Conservation (phyloP, 305 asterid genomes). For the Stenogyne calaminthoides region DNA sequence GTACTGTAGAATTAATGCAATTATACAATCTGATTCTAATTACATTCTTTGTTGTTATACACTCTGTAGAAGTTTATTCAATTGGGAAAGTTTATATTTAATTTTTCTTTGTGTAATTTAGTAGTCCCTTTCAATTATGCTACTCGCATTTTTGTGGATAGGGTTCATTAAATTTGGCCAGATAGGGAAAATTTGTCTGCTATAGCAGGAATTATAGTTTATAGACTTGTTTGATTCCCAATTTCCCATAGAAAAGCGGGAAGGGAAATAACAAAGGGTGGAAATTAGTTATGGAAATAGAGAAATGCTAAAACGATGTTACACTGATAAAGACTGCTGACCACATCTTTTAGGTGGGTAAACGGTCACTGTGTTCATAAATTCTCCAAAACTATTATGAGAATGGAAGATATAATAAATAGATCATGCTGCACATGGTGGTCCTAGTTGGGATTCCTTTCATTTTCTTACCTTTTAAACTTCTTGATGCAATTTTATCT, state of each 20-base stretch:
- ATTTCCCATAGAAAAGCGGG: constrained; percentile 2
- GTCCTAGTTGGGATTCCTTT: constrained; percentile 31
- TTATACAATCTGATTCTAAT: not conserved
- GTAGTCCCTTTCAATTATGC: not conserved
- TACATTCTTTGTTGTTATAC: not conserved
- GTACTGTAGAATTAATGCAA: not conserved
- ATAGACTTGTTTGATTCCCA: not conserved
- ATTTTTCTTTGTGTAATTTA: not conserved
- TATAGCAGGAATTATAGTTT: not conserved
- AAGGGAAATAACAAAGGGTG: not conserved
- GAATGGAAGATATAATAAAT: constrained; percentile 24
- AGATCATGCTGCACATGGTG: constrained; percentile 39
- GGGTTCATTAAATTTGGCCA: not conserved
- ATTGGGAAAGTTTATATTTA: not conserved
- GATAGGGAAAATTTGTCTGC: constrained; percentile 1
- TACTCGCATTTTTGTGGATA: constrained; percentile 8
- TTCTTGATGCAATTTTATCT: not conserved
- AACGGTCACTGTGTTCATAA: constrained; percentile 34
- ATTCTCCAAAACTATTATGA: constrained; percentile 25
- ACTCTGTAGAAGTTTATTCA: not conserved
- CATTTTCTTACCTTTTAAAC: not conserved
- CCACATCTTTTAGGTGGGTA: constrained; percentile 38
- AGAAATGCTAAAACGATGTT: not conserved
- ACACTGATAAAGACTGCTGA: constrained; percentile 33
- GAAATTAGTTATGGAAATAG: constrained; percentile 1